phyloP scores from a whole-genome alignment of 2,329 filamentous ascomycete species.

The Trichoderma semiorbis region DNA sequence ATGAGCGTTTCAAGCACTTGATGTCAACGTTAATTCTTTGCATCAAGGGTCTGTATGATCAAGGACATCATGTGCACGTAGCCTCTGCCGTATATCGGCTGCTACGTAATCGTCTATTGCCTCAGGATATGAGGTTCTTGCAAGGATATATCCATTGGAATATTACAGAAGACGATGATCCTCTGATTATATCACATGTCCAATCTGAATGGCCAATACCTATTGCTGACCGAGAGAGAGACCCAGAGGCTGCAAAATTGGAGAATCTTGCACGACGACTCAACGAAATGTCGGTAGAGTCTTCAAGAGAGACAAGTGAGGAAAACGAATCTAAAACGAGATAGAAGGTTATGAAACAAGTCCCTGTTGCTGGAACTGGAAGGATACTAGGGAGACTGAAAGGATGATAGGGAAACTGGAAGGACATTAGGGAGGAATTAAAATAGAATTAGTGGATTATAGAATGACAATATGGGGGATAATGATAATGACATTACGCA shows the following conservation, averaged over 20 bases:
- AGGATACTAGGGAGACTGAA: background rate
- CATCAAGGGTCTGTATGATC: constrained; percentile 6
- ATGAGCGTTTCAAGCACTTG: background rate
- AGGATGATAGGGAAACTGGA: too few species aligned
- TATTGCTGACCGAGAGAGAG: background rate
- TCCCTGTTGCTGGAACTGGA: background rate
- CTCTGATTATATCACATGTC: background rate
- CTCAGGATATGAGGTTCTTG: background rate
- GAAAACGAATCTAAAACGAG: background rate
- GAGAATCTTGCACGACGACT: background rate
- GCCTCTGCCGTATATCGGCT: background rate
- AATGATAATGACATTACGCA: too few species aligned
- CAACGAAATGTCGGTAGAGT: background rate
- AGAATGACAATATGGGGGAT: background rate
- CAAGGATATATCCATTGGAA: background rate
- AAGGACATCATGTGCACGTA: background rate
- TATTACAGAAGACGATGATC: background rate
- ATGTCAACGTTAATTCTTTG: constrained; percentile 6
- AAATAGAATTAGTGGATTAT: background rate
- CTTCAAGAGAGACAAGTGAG: background rate
- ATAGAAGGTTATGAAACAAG: background rate
- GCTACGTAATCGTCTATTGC: background rate
- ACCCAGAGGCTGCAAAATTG: background rate
- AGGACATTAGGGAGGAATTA: background rate
- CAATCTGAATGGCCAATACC: background rate